phyloP scores from a whole-genome alignment of 495 filamentous ascomycete genomes.

The Penicillium alfredii region DNA sequence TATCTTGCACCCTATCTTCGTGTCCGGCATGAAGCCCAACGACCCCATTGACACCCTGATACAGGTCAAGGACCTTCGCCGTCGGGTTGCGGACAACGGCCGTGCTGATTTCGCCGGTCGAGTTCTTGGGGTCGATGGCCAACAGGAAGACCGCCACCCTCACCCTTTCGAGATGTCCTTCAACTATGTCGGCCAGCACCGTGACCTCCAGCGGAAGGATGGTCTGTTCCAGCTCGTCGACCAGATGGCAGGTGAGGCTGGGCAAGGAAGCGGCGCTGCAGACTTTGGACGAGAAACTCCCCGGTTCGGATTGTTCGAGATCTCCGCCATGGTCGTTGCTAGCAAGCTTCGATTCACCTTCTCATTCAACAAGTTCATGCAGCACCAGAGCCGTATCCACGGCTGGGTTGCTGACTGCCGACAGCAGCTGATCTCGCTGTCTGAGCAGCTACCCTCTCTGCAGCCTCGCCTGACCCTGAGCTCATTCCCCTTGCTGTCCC shows the following conservation, averaged over 20 bases:
- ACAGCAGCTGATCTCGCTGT: conserved; percentile 45
- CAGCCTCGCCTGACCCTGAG: conserved; percentile 51
- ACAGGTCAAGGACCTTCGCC: conserved; percentile 43
- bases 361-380: conserved; percentile 55
- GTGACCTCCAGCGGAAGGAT: conserved; percentile 56
- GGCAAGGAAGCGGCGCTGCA: conserved; percentile 42
- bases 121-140: conserved; percentile 37
- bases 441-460: conserved; percentile 44
- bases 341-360: conserved; percentile 59
- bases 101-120: conserved; percentile 45
- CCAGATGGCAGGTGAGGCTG: conserved; percentile 42
- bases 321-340: conserved; percentile 53
- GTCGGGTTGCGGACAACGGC: conserved; percentile 42
- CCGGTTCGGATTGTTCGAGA: conserved; percentile 62
- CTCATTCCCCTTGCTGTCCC: conserved; percentile 56
- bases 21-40: conserved; percentile 16
- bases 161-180: conserved; percentile 67
- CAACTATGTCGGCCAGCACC: conserved; percentile 61
- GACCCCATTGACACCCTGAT: conserved; percentile 36
- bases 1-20: conserved; percentile 45
- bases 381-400: conserved; percentile 50
- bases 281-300: conserved; percentile 53
- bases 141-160: conserved; percentile 37
- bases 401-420: conserved; percentile 57
- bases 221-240: conserved; percentile 55